Evolutionary conservation across 148 eudicot species (phyloP), one percentile per base, ranked within the genome.

Genomic region (Linanthus parryae): DNA sequence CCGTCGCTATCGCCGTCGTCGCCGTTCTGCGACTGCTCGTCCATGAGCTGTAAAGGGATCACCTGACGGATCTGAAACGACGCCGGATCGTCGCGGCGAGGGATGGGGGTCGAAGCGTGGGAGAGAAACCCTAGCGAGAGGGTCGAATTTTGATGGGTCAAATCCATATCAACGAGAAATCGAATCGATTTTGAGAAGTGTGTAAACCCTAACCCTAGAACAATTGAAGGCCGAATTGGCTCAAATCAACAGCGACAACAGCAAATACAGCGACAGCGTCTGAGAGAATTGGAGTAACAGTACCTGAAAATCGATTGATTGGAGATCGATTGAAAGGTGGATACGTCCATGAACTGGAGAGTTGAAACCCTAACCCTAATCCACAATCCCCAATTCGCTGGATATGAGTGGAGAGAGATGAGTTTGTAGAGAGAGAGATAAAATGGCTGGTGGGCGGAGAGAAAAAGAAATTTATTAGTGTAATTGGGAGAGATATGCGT

Each of bases 1-100:
- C 60, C 48, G 25, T 56, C 70, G 2, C 55, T 71, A 3, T n/a
- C 28, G 1, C 10, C 60, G 29, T 41, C 49, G 21, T 56, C 70
- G 11, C 21, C 50, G 11, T 59, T 56, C 13, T 45, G 41, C 12
- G 62, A 57, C 3, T 68, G 68, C 52, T 62, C 82, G 33, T 83
- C 92, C 64, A 88, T 73, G 60, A 88, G 39, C 49, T 84, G 96
- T 7, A 88, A 82, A 24, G 94, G 94, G 41, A 81, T 62, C n/a
- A 83, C 64, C 3, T 81, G 70, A 40, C 80, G 82, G 48, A 75
- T 62, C 59, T 74, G 82, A 36, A 80, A 80, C 9, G 85, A 72
- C 24, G 76, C 66, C 2, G 85, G 69, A 11, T 77, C 83, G 17
- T 85, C 95, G 48, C 77, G 63, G 35, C 28, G n/a, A 19, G 27